Evolutionary conservation across 2,329 filamentous ascomycete species (phyloP).

Genomic region (Pseudogymnoascus pannorum): DNA sequence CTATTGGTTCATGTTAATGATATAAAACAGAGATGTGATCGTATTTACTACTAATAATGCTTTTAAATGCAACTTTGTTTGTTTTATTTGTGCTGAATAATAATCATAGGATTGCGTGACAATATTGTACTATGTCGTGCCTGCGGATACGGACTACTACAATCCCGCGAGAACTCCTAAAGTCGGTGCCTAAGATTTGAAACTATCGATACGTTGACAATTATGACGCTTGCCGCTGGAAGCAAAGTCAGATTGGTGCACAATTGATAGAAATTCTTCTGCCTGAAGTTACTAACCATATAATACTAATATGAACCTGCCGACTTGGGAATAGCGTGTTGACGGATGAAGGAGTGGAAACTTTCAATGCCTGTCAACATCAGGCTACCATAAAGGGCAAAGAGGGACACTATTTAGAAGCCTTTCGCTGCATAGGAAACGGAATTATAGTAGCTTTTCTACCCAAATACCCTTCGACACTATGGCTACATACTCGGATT

Average conservation of each 20-base stretch:
- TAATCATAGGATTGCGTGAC: neutral
- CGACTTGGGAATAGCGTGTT: neutral
- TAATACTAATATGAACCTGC: neutral
- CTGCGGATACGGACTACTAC: too few species aligned
- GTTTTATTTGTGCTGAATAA: neutral
- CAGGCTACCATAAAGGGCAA: neutral
- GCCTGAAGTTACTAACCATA: neutral
- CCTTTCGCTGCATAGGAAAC: neutral
- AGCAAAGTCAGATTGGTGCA: neutral
- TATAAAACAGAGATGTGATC: too few species aligned
- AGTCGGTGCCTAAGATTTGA: neutral
- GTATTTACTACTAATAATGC: too few species aligned
- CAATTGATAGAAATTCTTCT: neutral
- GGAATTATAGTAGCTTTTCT: neutral
- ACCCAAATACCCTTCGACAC: neutral
- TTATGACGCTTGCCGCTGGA: neutral
- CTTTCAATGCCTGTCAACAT: neutral
- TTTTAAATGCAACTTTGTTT: neutral
- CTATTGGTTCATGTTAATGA: too few species aligned
- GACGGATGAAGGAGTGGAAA: too few species aligned
- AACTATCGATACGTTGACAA: neutral
- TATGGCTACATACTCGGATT: slow-evolving; percentile 10
- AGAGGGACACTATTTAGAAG: neutral
- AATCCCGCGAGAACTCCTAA: neutral
- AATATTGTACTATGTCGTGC: neutral